Base-by-base conservation (phyloP, 805 yeast species). In the Saccharomyces kudriavzevii region DNA sequence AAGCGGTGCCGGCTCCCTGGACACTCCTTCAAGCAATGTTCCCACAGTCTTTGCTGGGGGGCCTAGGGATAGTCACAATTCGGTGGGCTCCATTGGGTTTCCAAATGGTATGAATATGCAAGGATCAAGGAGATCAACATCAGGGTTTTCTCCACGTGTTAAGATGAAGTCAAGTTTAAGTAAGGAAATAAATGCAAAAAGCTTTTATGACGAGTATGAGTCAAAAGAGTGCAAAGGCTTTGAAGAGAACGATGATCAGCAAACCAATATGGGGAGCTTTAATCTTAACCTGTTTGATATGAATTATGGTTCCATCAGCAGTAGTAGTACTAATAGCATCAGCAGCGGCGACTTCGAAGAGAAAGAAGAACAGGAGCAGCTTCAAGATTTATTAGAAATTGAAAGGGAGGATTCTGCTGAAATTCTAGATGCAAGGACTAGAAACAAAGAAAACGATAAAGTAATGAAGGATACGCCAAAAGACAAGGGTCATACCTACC, bases 31-130 rank as follows among this genome's bases (percentile, higher is more conserved):
- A 20, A 35, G 31, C 14, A 52, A 49, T n/a, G 52, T 57, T 13
- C 64, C 63, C 4, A 58, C 60, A 20, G 55, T 64, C 11, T 61
- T 58, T 52, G 61, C 67, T 5, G 66, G 64, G 3, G 62, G 64
- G 2, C 63, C 66, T 2, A 58, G 65, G 27, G 59, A 59, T 45
- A 63, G 68, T 49, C 60, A 57, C 40, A 59, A 59, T 35, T 65
- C 70, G 2, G 46, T 56, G 11, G 66, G 59, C 2, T 60, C 68
- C 2, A 47, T 58, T 17, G 55, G 49, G 2, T 57, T 50, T 45
- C 63, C 68, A 3, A 26, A 50, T 49, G 49, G 52, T 52, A 22
- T 52, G 50, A 45, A 54, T 48, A 49, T 20, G 9, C 45, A 20
- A 10, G 22, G 14, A 30, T 35, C 46, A 22, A 35, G 43, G 24